These are phyloP conservation scores for Globisporangium echinulatum DNA, from an alignment of 352 stramenopile species.

Conservation along the genomic window DNA sequence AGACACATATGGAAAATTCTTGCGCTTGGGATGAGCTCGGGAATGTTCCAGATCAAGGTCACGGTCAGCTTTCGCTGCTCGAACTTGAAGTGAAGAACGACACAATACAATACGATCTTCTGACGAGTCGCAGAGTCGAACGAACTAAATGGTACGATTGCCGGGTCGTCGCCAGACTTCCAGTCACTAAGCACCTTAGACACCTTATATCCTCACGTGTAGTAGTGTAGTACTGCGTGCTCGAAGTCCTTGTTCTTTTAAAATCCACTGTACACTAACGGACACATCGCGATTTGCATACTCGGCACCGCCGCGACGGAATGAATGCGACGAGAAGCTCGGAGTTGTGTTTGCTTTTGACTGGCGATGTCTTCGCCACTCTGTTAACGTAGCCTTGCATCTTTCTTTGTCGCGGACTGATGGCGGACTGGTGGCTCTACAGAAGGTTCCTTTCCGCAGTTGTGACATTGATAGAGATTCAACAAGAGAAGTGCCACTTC, in stretches of 20 bases:
- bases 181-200: not conserved
- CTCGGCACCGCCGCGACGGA: constrained; percentile 18
- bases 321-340: constrained; percentile 15
- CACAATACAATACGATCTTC: no score
- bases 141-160: not conserved
- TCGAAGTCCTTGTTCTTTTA: constrained; percentile 23
- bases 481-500: not conserved
- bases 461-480: no score
- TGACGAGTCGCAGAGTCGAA: no score
- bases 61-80: not conserved
- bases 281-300: constrained; percentile 13
- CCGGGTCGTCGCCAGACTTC: not conserved
- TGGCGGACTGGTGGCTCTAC: no score
- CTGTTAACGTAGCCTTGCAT: not conserved
- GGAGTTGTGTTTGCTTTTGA: constrained; percentile 7
- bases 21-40: not conserved
- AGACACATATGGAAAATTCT: not conserved
- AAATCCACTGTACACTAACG: constrained; percentile 18
- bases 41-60: not conserved
- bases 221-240: constrained; percentile 1
- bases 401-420: not conserved
- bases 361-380: not conserved
- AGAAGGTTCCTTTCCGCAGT: no score
- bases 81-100: not conserved
- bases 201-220: not conserved